phyloP scores from a whole-genome alignment of 2,329 filamentous ascomycete genomes.

The Aphanocladium album region DNA sequence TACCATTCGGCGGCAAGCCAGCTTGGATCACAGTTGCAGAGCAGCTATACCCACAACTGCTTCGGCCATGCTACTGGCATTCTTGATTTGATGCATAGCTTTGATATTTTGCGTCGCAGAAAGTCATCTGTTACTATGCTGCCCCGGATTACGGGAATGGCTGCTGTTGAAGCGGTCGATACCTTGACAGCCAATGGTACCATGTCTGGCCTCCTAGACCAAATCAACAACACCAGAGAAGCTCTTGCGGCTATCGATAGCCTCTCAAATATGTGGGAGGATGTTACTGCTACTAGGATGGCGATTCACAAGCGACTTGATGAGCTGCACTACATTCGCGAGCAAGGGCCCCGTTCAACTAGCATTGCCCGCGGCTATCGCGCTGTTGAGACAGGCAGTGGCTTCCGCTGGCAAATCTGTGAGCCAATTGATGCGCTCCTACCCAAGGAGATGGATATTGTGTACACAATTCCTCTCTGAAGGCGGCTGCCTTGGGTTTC shows the following conservation, averaged over 20 bases:
- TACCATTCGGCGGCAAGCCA: conserved; percentile 41
- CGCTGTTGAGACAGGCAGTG: conserved; percentile 25
- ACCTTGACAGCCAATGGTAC: conserved; percentile 58
- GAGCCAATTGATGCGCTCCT: conserved; percentile 31
- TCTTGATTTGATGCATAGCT: conserved; percentile 40
- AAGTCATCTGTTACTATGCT: conserved; percentile 37
- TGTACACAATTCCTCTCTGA: conserved; percentile 25
- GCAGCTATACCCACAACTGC: conserved; percentile 43
- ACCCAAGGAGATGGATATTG: conserved; percentile 33
- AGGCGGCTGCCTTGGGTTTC: background rate
- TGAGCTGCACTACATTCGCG: conserved; percentile 29
- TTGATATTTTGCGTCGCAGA: conserved; percentile 33
- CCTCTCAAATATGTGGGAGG: conserved; percentile 55
- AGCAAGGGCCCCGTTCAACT: conserved; percentile 24
- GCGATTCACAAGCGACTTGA: conserved; percentile 38
- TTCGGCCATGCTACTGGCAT: conserved; percentile 49
- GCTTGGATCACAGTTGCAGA: conserved; percentile 35
- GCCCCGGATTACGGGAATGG: conserved; percentile 58
- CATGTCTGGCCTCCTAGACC: conserved; percentile 43
- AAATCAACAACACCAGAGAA: conserved; percentile 49
- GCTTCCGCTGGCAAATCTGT: conserved; percentile 31
- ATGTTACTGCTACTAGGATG: conserved; percentile 45
- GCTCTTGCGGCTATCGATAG: conserved; percentile 51
- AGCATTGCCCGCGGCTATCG: conserved; percentile 26
- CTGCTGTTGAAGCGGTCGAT: conserved; percentile 60